Evolutionary conservation across 2,329 filamentous ascomycete genomes (phyloP).

Genomic region (Aspergillus sojae): DNA sequence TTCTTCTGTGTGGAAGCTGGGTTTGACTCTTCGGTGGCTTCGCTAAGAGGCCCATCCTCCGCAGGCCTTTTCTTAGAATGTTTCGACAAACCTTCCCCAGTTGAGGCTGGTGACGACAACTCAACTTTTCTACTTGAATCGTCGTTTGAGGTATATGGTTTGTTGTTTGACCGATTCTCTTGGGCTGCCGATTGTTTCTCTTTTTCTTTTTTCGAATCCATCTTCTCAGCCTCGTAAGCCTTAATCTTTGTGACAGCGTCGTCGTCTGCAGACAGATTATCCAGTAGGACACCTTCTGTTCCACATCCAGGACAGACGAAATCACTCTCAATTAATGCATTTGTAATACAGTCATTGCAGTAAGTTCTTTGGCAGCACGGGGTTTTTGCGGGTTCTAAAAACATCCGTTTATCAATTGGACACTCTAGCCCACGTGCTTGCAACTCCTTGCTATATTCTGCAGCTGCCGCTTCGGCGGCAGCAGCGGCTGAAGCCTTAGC

Average conservation of each 20-base stretch:
- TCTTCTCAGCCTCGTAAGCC: slow-evolving; percentile 65
- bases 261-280: slow-evolving; percentile 83
- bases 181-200: slow-evolving; percentile 37
- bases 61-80: slow-evolving; percentile 78
- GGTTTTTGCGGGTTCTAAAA: slow-evolving; percentile 98
- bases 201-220: slow-evolving; percentile 47
- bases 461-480: slow-evolving; percentile 75
- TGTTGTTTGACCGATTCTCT: slow-evolving; percentile 25
- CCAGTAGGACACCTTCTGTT: slow-evolving; percentile 87
- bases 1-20: slow-evolving; percentile 43
- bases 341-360: slow-evolving; percentile 99
- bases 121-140: slow-evolving; percentile 19
- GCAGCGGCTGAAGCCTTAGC: slow-evolving; percentile 82
- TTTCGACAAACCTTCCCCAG: slow-evolving; percentile 34
- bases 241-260: slow-evolving; percentile 78
- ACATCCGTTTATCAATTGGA: slow-evolving; percentile 95
- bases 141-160: slow-evolving; percentile 19
- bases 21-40: slow-evolving; percentile 53
- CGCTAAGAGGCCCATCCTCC: slow-evolving; percentile 63
- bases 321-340: slow-evolving; percentile 97
- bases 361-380: slow-evolving; percentile 98
- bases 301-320: slow-evolving; percentile 92
- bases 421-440: slow-evolving; percentile 88
- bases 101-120: slow-evolving; percentile 34
- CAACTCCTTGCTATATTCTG: slow-evolving; percentile 80